Evolutionary conservation across 2,329 filamentous ascomycete species (phyloP).

Genomic region (Fusarium sp.): DNA sequence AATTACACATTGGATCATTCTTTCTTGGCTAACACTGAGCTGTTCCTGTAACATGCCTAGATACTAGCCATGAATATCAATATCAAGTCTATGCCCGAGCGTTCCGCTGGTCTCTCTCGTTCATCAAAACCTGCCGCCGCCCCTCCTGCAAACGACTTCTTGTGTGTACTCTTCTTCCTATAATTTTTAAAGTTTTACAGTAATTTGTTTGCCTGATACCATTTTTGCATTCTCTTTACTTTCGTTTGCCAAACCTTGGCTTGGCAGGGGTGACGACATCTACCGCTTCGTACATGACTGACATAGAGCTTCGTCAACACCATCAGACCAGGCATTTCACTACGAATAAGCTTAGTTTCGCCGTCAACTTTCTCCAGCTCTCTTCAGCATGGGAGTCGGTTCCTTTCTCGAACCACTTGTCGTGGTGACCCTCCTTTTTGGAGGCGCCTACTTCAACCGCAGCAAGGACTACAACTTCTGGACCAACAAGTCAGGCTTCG

Average conservation of each 20-base stretch:
- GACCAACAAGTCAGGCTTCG: conserved; percentile 38
- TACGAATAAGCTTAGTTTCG: neutral
- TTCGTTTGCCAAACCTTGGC: neutral
- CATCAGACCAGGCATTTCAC: neutral
- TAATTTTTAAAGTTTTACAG: neutral
- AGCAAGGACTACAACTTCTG: conserved; percentile 53
- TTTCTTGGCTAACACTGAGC: neutral
- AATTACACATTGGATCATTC: conserved; percentile 4
- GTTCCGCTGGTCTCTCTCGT: conserved; percentile 15
- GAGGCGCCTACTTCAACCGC: conserved; percentile 59
- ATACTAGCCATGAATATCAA: conserved; percentile 13
- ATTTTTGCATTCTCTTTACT: neutral
- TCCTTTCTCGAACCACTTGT: conserved; percentile 57
- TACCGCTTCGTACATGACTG: neutral
- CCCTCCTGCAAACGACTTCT: conserved; percentile 1
- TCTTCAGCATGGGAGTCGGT: conserved; percentile 53
- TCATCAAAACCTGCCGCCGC: conserved; percentile 28
- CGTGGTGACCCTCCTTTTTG: conserved; percentile 58
- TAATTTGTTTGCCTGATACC: neutral
- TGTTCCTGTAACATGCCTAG: conserved; percentile 1
- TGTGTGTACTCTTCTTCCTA: neutral
- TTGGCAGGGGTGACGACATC: neutral
- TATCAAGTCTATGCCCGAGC: conserved; percentile 14
- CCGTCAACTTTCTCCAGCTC: neutral
- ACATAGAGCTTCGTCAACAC: neutral